Evolutionary conservation across 768 basidiomycete genomes (phyloP).

Genomic region (Leucosporidium scottii): DNA sequence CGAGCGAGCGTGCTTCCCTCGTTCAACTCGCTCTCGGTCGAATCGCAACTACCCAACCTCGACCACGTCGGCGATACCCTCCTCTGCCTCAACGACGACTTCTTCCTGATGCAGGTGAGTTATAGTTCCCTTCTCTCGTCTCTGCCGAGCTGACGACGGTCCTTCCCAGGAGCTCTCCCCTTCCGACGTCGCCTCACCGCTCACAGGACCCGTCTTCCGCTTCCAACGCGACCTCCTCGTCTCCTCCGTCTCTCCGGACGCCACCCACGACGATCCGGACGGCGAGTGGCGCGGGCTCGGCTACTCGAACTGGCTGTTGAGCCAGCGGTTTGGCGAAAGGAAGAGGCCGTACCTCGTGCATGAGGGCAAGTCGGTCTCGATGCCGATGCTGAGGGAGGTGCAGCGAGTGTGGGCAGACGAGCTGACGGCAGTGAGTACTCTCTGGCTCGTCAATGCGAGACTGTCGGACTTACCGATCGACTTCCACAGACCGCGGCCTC

Average conservation of each 20-base stretch:
- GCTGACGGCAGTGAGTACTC: slow-evolving; percentile 42
- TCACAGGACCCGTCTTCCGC: slow-evolving; percentile 45
- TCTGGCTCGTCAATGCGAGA: slow-evolving; percentile 42
- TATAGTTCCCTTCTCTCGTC: not conserved
- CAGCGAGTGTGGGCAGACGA: slow-evolving; percentile 40
- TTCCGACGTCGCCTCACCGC: slow-evolving; percentile 23
- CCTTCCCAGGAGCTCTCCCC: slow-evolving; percentile 8
- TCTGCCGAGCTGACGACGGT: not conserved
- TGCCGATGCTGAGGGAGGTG: slow-evolving; percentile 43
- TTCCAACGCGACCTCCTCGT: slow-evolving; percentile 43
- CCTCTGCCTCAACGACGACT: not conserved
- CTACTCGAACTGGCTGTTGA: slow-evolving; percentile 43
- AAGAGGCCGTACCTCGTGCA: slow-evolving; percentile 46
- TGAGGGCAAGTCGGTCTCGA: slow-evolving; percentile 44
- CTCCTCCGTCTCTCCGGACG: slow-evolving; percentile 5
- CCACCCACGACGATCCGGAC: slow-evolving; percentile 29
- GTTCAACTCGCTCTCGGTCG: slow-evolving; percentile 38
- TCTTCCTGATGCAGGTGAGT: slow-evolving; percentile 6
- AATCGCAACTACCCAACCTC: slow-evolving; percentile 32
- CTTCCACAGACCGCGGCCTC: slow-evolving; percentile 44
- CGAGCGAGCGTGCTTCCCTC: slow-evolving; percentile 19
- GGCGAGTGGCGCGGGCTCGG: slow-evolving; percentile 47
- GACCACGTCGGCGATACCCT: not conserved
- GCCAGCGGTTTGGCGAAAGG: slow-evolving; percentile 45
- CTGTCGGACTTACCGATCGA: slow-evolving; percentile 44